phyloP scores from a whole-genome alignment of 345 rosid genomes.

The Cochlearia excelsa region DNA sequence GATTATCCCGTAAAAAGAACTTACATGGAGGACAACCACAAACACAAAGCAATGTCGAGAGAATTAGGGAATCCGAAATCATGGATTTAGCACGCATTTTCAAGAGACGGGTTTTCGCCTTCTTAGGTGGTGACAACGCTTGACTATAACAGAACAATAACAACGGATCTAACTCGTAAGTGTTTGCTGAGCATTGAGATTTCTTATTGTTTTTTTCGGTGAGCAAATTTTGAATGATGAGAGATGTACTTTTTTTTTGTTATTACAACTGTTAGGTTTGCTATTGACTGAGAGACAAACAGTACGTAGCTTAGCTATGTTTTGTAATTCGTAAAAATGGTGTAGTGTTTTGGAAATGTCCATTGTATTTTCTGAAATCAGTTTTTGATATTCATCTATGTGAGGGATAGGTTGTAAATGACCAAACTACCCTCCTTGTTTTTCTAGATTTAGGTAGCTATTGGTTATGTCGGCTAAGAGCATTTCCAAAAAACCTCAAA shows the following conservation, averaged over 20 bases:
- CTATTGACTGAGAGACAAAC: too few relatives aligned
- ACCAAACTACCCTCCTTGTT: too few relatives aligned
- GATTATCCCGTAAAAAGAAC: conserved; percentile 52
- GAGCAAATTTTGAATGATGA: conserved; percentile 7
- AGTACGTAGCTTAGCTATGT: too few relatives aligned
- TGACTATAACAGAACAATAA: background rate
- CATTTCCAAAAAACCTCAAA: too few relatives aligned
- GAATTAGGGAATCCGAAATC: conserved; percentile 59
- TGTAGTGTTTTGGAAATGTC: background rate
- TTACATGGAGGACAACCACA: conserved; percentile 11
- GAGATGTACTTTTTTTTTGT: too few relatives aligned
- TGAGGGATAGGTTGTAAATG: too few relatives aligned
- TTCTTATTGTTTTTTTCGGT: background rate
- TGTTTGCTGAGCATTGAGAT: background rate
- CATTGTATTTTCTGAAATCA: too few relatives aligned
- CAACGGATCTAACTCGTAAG: background rate
- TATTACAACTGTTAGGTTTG: too few relatives aligned
- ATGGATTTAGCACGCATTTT: conserved; percentile 60
- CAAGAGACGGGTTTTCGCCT: conserved; percentile 61
- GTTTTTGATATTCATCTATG: too few relatives aligned
- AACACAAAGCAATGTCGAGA: conserved; percentile 35
- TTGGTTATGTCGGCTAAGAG: too few relatives aligned
- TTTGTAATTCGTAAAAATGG: too few relatives aligned
- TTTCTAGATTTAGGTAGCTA: too few relatives aligned
- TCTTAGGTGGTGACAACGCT: conserved; percentile 46